Conservation (phyloP, 2,329 filamentous ascomycete genomes). For the Epichloe coenophiala region DNA sequence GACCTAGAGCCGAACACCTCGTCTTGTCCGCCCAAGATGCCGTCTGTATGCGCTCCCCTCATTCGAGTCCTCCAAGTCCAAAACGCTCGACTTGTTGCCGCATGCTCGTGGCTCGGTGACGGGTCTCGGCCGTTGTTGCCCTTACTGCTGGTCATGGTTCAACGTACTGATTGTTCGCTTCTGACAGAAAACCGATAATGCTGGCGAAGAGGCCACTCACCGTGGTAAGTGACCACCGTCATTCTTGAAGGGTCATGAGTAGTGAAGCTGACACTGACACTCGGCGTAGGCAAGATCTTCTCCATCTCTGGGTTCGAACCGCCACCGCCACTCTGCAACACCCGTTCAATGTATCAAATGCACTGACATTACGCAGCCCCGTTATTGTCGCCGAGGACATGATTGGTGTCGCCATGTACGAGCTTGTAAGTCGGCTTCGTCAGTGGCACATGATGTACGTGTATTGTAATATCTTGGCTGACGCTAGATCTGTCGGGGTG, state of each 20-base stretch:
- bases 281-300: conserved; percentile 42
- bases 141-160: conserved; percentile 6
- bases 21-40: conserved; percentile 32
- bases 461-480: neutral
- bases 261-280: conserved; percentile 13
- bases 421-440: conserved; percentile 53
- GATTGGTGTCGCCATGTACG: conserved; percentile 99
- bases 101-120: conserved; percentile 7
- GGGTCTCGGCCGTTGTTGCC: conserved; percentile 8
- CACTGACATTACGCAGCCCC: conserved; percentile 39
- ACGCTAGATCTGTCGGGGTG: neutral
- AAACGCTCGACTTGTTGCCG: conserved; percentile 3
- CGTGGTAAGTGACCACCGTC: conserved; percentile 22
- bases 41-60: conserved; percentile 33
- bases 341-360: conserved; percentile 6
- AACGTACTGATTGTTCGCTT: conserved; percentile 10
- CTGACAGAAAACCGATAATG: conserved; percentile 20
- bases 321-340: neutral
- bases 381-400: conserved; percentile 97
- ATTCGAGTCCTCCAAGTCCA: conserved; percentile 1
- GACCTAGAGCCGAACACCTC: conserved; percentile 14
- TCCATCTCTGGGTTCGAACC: conserved; percentile 44
- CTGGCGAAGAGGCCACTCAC: conserved; percentile 24
- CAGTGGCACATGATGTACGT: neutral
- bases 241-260: neutral